Evolutionary conservation across 176 grass and related monocot genomes (phyloP).

Genomic region (Oryza brachyantha): DNA sequence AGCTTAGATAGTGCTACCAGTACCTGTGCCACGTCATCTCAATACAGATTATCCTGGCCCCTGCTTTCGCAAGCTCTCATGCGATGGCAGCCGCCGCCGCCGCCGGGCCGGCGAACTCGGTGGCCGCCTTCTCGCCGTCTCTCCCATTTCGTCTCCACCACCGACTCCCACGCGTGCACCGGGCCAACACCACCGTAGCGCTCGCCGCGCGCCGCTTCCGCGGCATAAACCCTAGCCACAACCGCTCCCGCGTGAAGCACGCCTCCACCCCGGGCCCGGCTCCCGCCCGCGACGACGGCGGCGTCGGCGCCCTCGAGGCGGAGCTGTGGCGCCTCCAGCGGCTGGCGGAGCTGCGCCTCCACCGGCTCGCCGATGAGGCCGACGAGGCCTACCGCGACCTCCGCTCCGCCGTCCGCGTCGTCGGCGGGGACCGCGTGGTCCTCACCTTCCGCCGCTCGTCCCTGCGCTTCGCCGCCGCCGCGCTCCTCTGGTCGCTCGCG

Average conservation of each 20-base stretch:
- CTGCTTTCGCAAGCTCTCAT: neutral
- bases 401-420: slow-evolving; percentile 41
- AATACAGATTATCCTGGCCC: neutral
- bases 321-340: slow-evolving; percentile 50
- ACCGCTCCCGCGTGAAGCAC: slow-evolving; percentile 11
- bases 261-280: neutral
- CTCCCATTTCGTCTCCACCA: neutral
- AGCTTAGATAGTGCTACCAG: no score
- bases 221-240: slow-evolving; percentile 22
- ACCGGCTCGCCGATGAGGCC: slow-evolving; percentile 42
- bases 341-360: slow-evolving; percentile 40
- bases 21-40: no score
- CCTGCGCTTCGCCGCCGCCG: slow-evolving; percentile 41
- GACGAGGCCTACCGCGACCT: slow-evolving; percentile 60
- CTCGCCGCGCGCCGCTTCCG: slow-evolving; percentile 34
- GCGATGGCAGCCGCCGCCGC: slow-evolving; percentile 2
- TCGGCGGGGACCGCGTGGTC: slow-evolving; percentile 49
- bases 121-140: neutral
- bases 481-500: slow-evolving; percentile 48
- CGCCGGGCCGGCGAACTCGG: neutral
- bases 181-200: neutral
- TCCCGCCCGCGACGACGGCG: neutral
- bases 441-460: slow-evolving; percentile 67
- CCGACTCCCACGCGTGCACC: neutral
- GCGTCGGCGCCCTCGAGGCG: slow-evolving; percentile 6